A percentile compares a stretch with the other conserved stretches of the same genome.
These are phyloP conservation scores for Wickerhamomyces pijperi DNA, from an alignment of 805 yeast species.

Conservation along the genomic window DNA sequence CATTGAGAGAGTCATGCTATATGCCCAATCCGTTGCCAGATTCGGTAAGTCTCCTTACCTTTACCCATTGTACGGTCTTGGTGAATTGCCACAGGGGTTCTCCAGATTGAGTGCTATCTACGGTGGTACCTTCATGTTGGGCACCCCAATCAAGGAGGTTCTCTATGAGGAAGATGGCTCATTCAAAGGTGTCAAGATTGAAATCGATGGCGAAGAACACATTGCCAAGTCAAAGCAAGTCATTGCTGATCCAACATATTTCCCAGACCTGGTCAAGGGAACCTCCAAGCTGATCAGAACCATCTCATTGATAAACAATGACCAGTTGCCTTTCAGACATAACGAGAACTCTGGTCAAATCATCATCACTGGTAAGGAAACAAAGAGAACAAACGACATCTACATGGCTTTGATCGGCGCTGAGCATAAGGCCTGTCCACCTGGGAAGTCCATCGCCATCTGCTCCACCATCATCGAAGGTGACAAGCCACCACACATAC, in stretches of 20 bases:
- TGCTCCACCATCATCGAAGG: constrained; percentile 93
- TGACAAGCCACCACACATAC: constrained; percentile 85
- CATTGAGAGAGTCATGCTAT: constrained; percentile 73
- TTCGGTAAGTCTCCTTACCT: constrained; percentile 95
- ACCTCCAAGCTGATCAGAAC: constrained; percentile 30
- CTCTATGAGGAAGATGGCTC: constrained; percentile 62
- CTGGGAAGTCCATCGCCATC: constrained; percentile 85
- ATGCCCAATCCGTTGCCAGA: constrained; percentile 83
- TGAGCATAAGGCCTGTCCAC: constrained; percentile 82
- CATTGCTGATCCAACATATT: constrained; percentile 96
- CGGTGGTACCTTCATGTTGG: constrained; percentile 98
- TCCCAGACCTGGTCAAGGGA: constrained; percentile 50
- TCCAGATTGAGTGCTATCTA: constrained; percentile 94
- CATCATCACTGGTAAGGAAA: constrained; percentile 94
- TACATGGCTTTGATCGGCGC: constrained; percentile 85
- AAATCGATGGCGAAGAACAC: constrained; percentile 48
- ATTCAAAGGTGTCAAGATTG: constrained; percentile 80
- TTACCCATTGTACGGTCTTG: constrained; percentile 92
- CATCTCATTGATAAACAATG: constrained; percentile 62
- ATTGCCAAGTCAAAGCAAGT: constrained; percentile 85
- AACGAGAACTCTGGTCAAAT: constrained; percentile 87
- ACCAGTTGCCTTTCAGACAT: constrained; percentile 67
- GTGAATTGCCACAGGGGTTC: constrained; percentile 98
- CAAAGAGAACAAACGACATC: constrained; percentile 85
- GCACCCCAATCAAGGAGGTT: constrained; percentile 88